Evolutionary conservation across 1,284 basidiomycete species (phyloP), one percentile per base, ranked within the genome.

Genomic region (Leccinum fallax): DNA sequence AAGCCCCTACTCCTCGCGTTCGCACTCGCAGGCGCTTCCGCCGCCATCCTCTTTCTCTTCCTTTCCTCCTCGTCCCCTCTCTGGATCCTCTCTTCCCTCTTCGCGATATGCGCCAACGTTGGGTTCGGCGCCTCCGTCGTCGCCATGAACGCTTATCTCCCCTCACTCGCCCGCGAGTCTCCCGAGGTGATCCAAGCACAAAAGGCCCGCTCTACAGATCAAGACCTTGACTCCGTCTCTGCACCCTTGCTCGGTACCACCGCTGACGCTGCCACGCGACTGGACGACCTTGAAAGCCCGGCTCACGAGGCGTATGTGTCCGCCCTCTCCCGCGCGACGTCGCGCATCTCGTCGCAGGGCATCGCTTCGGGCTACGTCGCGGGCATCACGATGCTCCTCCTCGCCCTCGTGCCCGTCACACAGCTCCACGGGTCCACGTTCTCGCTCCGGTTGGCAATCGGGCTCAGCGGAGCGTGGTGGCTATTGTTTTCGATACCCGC

Each of bases 121-220:
- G 85, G 88, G 1, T 95, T 95, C 65, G 92, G 94, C 1, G 89
- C 88, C 0, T 91, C 89, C 11, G 81, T 89, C 13, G 95, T 97
- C 8, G 94, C 94, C 40, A 86, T 94, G 80, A 97, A 97, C 70
- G 86, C 93, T 0, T 96, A 95, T 75, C 82, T 97, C 5, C 94
- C 94, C 0, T 80, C 79, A 0, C 80, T 96, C 2, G 92, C 93
- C 0, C 82, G 83, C 63, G 83, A 85, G 40, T 83, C 88, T 0
- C 83, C 84, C 5, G 85, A 86, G 55, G 88, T 92, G 2, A 69
- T 81, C 7, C 68, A 76, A n/a, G 80, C 83, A 0, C 75, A 74
- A 34, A 71, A 71, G 2, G 77, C 81, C 52, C 64, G 61, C 21
- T 21, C 61, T 10, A 24, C 62, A 6, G 63, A 65, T 11, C 16